These are phyloP conservation scores for Ophiognomonia clavigignenti-juglandacearum DNA, from an alignment of 2,329 filamentous ascomycete species.

Conservation along the genomic window DNA sequence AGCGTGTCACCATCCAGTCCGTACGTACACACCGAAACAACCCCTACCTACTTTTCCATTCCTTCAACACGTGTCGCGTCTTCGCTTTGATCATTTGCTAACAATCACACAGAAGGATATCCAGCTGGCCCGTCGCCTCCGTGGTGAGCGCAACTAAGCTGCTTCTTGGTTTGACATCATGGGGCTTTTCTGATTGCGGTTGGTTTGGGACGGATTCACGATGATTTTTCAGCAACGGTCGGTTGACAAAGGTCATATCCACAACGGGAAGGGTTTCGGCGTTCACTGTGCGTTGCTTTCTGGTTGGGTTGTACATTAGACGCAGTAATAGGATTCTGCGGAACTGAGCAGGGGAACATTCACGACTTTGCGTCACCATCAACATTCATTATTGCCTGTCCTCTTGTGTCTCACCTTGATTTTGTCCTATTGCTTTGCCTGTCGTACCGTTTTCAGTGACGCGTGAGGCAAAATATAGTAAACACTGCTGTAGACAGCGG, in stretches of 20 bases:
- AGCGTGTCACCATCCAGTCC: slow-evolving; percentile 96
- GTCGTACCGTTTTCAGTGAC: no score
- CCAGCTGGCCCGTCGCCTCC: slow-evolving; percentile 90
- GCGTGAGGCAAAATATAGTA: no score
- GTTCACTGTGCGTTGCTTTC: slow-evolving; percentile 37
- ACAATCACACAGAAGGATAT: slow-evolving; percentile 71
- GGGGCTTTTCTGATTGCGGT: slow-evolving; percentile 18
- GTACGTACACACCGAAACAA: slow-evolving; percentile 27
- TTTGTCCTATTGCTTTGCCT: no score
- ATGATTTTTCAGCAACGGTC: slow-evolving; percentile 34
- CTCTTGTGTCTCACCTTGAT: no score
- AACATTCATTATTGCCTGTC: no score
- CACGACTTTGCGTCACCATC: slow-evolving; percentile 11
- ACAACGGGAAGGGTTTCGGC: slow-evolving; percentile 34
- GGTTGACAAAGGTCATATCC: slow-evolving; percentile 32
- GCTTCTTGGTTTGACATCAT: slow-evolving; percentile 15
- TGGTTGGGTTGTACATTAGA: slow-evolving; percentile 35
- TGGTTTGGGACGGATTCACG: slow-evolving; percentile 32
- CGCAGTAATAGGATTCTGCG: slow-evolving; percentile 29
- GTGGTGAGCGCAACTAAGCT: slow-evolving; percentile 82
- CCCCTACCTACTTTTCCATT: no score
- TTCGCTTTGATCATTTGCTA: slow-evolving; percentile 23
- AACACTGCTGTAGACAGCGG: no score
- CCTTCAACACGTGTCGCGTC: no score
- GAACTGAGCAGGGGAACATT: slow-evolving; percentile 19